A percentile compares a stretch with the other conserved stretches of the same genome.
Evolutionary conservation across 2,329 filamentous ascomycete species (phyloP).

Genomic region (Penicillium polonicum): DNA sequence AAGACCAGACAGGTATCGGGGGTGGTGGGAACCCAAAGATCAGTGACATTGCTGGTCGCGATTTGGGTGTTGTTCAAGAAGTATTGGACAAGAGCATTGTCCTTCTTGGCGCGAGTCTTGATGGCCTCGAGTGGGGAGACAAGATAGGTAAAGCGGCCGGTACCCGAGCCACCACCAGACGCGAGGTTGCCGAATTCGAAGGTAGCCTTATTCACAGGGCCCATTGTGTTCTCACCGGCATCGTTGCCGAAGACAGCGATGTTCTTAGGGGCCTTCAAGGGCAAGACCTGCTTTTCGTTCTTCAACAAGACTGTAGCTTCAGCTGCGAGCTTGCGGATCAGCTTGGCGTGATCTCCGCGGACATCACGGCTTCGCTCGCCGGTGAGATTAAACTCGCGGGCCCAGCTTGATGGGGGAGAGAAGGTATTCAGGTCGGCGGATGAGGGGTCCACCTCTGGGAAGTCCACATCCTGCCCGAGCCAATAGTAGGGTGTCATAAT

Average conservation of each 20-base stretch:
- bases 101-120: conserved; percentile 22
- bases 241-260: conserved; percentile 54
- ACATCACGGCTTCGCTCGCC: conserved; percentile 53
- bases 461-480: conserved; percentile 43
- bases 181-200: conserved; percentile 21
- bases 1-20: conserved; percentile 66
- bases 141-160: conserved; percentile 25
- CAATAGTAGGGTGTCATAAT: conserved; percentile 50
- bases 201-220: conserved; percentile 8
- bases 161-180: conserved; percentile 19
- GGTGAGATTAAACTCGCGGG: conserved; percentile 18
- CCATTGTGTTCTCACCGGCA: conserved; percentile 39
- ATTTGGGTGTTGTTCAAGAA: conserved; percentile 24
- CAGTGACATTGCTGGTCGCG: not conserved
- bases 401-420: conserved; percentile 13
- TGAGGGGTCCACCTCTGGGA: conserved; percentile 31
- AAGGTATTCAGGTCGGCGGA: conserved; percentile 30
- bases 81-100: conserved; percentile 25
- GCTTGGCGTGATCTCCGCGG: conserved; percentile 62
- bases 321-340: conserved; percentile 72
- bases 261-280: conserved; percentile 48
- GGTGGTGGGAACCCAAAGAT: conserved; percentile 23
- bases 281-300: conserved; percentile 51
- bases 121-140: conserved; percentile 32
- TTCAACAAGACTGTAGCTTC: conserved; percentile 72